Base-by-base conservation (phyloP, 2,329 filamentous ascomycete genomes). In the Phaeosphaeriaceae sp. region DNA sequence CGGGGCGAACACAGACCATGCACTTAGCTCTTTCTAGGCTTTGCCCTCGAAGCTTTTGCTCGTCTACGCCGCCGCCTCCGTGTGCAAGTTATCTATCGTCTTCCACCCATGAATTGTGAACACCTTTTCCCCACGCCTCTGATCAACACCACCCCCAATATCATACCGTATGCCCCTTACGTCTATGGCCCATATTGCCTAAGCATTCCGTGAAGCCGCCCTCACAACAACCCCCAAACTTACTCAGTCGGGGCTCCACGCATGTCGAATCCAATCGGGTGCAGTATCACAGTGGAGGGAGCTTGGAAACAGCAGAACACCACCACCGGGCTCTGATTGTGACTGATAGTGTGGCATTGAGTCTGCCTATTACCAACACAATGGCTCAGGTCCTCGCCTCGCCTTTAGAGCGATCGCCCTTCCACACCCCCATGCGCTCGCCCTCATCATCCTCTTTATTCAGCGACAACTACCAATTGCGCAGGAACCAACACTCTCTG, bases 391-490 rank as follows among this genome's bases (percentile, higher is more conserved):
- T 74, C 21, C 71, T 74, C 23, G 41, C 53, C 42, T 51, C 54
- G 42, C 59, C 52, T 28, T 48, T 52, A 34, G 54, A 66, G 44
- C 46, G 46, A 43, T 51, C 58, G 53, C 68, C 75, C 58, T 79
- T 76, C 58, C 54, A 54, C 50, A 48, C 26, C n/a, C 73, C 47
- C 57, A 71, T 45, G 61, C 74, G 46, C 67, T 80, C 54, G 71
- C 73, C 52, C 71, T 76, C 74, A 33, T 78, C 78, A 26, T 68
- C 76, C 42, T 72, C 76, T 17, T 75, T 78, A 35, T 71, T 78
- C 47, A 73, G 75, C 59, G 74, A 71, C 61, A 60, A 68, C 26
- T 60, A 69, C 46, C 45, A 61, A 18, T 64, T 68, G 32, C 69
- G 68, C 36, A 68, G 70, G 50, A 67, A 67, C 48, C 67, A 59